Evolutionary conservation across 2,329 filamentous ascomycete species (phyloP).

Genomic region (Escovopsis sp.): DNA sequence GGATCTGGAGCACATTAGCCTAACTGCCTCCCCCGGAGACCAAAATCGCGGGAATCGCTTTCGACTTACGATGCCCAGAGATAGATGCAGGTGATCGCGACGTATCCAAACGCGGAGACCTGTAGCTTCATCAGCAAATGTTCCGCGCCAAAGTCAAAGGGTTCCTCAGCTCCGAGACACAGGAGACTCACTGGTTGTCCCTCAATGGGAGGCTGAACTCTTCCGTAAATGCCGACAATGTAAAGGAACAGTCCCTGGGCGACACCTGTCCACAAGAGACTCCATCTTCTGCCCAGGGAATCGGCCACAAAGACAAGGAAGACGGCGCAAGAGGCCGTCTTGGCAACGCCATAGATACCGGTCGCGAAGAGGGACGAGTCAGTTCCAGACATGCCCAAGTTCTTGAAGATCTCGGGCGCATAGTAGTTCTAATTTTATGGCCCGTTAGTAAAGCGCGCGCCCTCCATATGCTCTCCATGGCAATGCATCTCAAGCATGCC

Average conservation of each 20-base stretch:
- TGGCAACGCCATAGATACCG: constrained; percentile 59
- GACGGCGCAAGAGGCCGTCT: constrained; percentile 45
- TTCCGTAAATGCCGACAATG: constrained; percentile 57
- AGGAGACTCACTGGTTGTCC: constrained; percentile 27
- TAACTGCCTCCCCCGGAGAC: constrained; percentile 19
- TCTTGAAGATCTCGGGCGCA: constrained; percentile 52
- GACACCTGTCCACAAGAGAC: constrained; percentile 49
- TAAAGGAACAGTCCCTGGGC: constrained; percentile 50
- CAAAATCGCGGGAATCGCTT: not conserved
- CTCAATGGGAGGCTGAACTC: constrained; percentile 40
- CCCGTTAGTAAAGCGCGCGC: not conserved
- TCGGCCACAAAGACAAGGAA: constrained; percentile 57
- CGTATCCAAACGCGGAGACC: constrained; percentile 51
- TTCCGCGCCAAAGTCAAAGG: too few species aligned
- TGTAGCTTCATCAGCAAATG: constrained; percentile 4
- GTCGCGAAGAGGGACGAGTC: constrained; percentile 53
- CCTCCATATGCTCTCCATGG: not conserved
- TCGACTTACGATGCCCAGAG: constrained; percentile 42
- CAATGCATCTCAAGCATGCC: not conserved
- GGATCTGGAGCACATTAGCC: constrained; percentile 46
- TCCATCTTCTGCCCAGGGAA: constrained; percentile 47
- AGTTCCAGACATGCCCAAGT: constrained; percentile 44
- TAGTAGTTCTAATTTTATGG: constrained; percentile 40
- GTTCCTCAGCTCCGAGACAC: too few species aligned
- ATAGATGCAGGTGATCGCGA: constrained; percentile 57